A percentile compares a stretch with the other conserved stretches of the same genome.
Evolutionary conservation across 495 filamentous ascomycete species (phyloP).

Genomic region (Jackrogersella minutella): DNA sequence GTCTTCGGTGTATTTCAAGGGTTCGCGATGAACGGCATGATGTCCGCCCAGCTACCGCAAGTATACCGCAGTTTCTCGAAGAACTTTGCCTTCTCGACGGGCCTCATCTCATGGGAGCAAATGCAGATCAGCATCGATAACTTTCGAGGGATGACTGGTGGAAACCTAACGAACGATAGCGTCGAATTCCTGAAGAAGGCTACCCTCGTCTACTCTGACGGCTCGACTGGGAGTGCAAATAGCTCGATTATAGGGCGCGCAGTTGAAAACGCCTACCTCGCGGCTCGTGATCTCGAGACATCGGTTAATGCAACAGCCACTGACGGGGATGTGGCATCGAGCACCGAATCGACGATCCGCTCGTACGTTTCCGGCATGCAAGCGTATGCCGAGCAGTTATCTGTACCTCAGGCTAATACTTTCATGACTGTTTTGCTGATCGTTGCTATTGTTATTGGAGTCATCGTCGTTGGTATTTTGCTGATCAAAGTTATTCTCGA

Average conservation of each 20-base stretch:
- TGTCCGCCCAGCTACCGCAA: constrained; percentile 84
- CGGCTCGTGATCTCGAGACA: constrained; percentile 61
- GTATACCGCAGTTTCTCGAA: constrained; percentile 87
- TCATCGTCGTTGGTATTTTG: constrained; percentile 85
- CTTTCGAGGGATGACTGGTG: constrained; percentile 82
- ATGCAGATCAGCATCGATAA: constrained; percentile 87
- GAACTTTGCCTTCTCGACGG: constrained; percentile 94
- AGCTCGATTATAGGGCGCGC: constrained; percentile 62
- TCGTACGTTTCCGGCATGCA: constrained; percentile 72
- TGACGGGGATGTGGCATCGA: constrained; percentile 38
- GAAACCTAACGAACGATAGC: constrained; percentile 82
- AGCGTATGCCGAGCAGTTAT: constrained; percentile 76
- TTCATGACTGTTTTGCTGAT: constrained; percentile 96
- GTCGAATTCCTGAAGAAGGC: constrained; percentile 76
- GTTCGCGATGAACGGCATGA: constrained; percentile 94
- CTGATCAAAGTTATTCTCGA: constrained; percentile 93
- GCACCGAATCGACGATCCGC: constrained; percentile 43
- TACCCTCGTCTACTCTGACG: constrained; percentile 70
- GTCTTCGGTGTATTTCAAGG: constrained; percentile 92
- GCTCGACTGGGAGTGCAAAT: constrained; percentile 52
- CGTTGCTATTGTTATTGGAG: constrained; percentile 85
- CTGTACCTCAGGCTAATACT: constrained; percentile 85
- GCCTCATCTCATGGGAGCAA: constrained; percentile 79
- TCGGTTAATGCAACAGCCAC: constrained; percentile 58
- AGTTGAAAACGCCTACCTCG: constrained; percentile 54